Conservation (phyloP, 2,329 filamentous ascomycete genomes). For the Stenocarpella maydis region DNA sequence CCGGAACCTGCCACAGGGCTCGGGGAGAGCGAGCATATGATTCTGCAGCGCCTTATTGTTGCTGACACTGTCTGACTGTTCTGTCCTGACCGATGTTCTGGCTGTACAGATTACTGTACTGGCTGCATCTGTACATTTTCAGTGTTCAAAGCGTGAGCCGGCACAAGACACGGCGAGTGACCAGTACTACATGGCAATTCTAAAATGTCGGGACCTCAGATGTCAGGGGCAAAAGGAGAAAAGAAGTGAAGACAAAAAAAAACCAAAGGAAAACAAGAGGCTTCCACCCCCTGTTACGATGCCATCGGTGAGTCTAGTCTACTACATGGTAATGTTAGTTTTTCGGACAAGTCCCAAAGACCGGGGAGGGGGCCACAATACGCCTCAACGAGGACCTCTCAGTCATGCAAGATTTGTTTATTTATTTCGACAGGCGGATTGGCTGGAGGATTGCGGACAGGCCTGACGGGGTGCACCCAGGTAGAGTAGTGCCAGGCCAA, state of each 20-base stretch:
- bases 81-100: not conserved
- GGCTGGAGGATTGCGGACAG: not conserved
- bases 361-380: constrained; percentile 2
- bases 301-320: not conserved
- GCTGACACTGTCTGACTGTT: constrained; percentile 19
- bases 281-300: not conserved
- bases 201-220: not conserved
- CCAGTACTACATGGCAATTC: not conserved
- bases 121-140: too few species aligned
- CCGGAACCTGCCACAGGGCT: constrained; percentile 8
- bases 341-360: constrained; percentile 20
- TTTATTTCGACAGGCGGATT: constrained; percentile 17
- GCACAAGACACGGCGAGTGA: not conserved
- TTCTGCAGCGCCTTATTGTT: not conserved
- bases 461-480: not conserved
- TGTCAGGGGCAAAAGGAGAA: not conserved
- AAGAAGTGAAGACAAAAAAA: too few species aligned
- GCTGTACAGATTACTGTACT: constrained; percentile 9
- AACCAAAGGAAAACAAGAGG: not conserved
- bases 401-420: constrained; percentile 25
- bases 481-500: not conserved
- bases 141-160: too few species aligned
- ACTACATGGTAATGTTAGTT: not conserved
- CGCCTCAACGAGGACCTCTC: constrained; percentile 17
- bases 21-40: constrained; percentile 6